Conservation (phyloP, 2,329 filamentous ascomycete species). For the Cryphonectria naterciae region DNA sequence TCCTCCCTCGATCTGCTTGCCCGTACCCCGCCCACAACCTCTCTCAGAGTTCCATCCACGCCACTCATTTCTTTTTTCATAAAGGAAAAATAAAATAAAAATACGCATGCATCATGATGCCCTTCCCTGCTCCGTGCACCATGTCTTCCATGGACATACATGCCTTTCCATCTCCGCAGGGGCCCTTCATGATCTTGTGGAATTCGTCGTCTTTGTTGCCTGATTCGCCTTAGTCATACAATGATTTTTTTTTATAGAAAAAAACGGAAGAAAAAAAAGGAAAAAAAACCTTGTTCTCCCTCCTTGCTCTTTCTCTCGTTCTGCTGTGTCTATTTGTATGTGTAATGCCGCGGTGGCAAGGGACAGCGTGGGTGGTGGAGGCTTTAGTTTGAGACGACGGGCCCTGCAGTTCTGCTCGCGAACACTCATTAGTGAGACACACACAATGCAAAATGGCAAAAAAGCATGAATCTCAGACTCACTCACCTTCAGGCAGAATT, state of each 20-base stretch:
- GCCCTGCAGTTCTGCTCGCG: background rate
- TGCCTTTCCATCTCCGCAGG: background rate
- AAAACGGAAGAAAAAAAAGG: no score
- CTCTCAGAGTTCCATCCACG: background rate
- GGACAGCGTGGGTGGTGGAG: background rate
- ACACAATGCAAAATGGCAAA: background rate
- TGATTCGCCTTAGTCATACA: background rate
- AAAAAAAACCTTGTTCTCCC: background rate
- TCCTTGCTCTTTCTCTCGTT: background rate
- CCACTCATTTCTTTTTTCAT: no score
- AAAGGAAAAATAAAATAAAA: no score
- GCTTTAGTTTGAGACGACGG: background rate
- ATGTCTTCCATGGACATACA: background rate
- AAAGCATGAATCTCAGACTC: background rate
- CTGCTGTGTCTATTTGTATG: background rate
- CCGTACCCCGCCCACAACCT: background rate
- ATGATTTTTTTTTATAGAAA: no score
- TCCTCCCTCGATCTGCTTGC: background rate
- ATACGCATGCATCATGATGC: background rate
- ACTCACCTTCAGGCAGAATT: background rate
- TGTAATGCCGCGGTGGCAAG: background rate
- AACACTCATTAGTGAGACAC: background rate
- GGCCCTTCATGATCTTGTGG: background rate
- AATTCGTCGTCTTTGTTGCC: background rate
- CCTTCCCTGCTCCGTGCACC: background rate